These are phyloP conservation scores for Crucibulum laeve DNA, from an alignment of 768 basidiomycete genomes.

Conservation along the genomic window DNA sequence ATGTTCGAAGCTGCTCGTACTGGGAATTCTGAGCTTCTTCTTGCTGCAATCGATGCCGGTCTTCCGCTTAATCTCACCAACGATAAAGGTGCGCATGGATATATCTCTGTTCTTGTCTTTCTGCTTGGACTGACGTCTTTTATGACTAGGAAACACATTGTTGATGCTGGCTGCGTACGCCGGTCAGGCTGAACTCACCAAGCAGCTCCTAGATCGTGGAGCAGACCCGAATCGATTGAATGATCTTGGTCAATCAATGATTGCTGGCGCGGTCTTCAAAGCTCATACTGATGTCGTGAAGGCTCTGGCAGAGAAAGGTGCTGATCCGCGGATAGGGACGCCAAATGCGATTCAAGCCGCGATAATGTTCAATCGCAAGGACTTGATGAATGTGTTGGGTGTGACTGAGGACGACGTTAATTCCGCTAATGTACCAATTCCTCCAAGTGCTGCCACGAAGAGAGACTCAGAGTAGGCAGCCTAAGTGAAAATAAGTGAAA, in stretches of 20 bases:
- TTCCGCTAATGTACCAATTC: no score
- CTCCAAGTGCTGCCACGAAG: no score
- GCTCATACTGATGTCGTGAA: conserved; percentile 58
- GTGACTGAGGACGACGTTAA: conserved; percentile 51
- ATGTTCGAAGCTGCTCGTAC: conserved; percentile 74
- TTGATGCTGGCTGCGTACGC: conserved; percentile 77
- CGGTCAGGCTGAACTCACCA: conserved; percentile 53
- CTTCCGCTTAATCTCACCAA: conserved; percentile 73
- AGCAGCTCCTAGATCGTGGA: conserved; percentile 47
- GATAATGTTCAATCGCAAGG: conserved; percentile 59
- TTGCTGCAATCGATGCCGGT: conserved; percentile 63
- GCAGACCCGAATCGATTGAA: conserved; percentile 70
- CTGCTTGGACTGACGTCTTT: background rate
- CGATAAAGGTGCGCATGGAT: conserved; percentile 43
- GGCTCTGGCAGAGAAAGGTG: conserved; percentile 48
- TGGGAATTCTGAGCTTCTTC: conserved; percentile 48
- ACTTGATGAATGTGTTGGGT: conserved; percentile 53
- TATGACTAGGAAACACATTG: conserved; percentile 70
- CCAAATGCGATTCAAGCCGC: conserved; percentile 70
- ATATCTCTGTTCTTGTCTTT: background rate
- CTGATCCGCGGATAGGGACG: conserved; percentile 60
- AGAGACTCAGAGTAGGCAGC: no score
- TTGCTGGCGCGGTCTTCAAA: conserved; percentile 80
- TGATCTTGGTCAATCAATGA: conserved; percentile 66
- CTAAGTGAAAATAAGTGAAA: no score